Percentiles rank a stretch among this genome's conserved stretches.
Evolutionary conservation across 139 green algal species (phyloP).

Genomic region (Chlorella sp.): DNA sequence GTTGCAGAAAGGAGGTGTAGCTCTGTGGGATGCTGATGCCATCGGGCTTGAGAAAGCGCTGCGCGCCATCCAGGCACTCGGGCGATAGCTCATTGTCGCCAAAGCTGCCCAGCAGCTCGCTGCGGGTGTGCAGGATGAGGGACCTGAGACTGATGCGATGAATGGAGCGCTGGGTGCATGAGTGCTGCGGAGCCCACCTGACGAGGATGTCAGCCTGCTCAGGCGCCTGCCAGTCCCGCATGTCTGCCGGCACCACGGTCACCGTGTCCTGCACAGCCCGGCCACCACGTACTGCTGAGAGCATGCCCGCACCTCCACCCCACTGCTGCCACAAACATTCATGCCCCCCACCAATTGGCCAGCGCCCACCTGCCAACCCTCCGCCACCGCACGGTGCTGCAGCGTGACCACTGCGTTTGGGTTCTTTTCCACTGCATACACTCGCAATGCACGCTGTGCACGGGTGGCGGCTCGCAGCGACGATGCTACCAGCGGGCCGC

Average conservation of each 20-base stretch:
- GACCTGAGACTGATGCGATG: not conserved
- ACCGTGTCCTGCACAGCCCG: constrained; percentile 54
- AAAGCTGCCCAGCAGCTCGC: constrained; percentile 95
- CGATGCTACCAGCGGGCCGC: constrained; percentile 88
- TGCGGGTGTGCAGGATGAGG: constrained; percentile 17
- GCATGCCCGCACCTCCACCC: too few species aligned
- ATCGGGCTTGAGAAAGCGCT: constrained; percentile 82
- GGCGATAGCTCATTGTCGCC: constrained; percentile 98
- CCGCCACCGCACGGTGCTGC: constrained; percentile 66
- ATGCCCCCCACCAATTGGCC: too few species aligned
- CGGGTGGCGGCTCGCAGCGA: constrained; percentile 61
- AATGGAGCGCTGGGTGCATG: not conserved
- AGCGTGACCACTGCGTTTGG: constrained; percentile 94
- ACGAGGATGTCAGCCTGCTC: constrained; percentile 91
- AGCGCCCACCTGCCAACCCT: constrained; percentile 56
- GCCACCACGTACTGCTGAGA: too few species aligned
- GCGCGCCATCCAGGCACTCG: constrained; percentile 92
- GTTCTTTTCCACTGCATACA: constrained; percentile 99
- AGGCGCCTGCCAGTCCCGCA: constrained; percentile 79
- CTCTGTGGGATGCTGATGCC: constrained; percentile 81
- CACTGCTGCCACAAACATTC: too few species aligned
- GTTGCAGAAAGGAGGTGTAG: constrained; percentile 82
- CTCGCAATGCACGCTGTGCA: constrained; percentile 50
- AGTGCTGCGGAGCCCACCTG: constrained; percentile 8
- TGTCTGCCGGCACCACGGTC: constrained; percentile 82